Conservation (phyloP, 176 grass and related monocot species). For the Guadua angustifolia region DNA sequence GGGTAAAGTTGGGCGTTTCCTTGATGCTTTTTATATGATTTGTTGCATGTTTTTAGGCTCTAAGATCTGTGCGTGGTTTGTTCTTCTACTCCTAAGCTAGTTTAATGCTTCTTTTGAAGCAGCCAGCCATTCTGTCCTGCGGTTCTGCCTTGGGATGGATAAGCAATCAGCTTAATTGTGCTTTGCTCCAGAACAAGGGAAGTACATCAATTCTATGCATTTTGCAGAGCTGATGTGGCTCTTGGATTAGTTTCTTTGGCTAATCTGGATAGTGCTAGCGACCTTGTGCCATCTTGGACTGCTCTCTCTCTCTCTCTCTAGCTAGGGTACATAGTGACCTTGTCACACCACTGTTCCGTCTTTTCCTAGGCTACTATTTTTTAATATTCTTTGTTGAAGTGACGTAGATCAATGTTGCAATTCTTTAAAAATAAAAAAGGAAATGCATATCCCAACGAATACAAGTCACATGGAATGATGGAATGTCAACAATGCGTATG, state of each 20-base stretch:
- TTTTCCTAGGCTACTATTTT: slow-evolving; percentile 62
- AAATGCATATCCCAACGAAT: slow-evolving; percentile 53
- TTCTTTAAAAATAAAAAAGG: slow-evolving; percentile 35
- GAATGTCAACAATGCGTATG: slow-evolving; percentile 55
- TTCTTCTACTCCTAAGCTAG: slow-evolving; percentile 29
- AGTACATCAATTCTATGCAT: slow-evolving; percentile 40
- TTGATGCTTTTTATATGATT: slow-evolving; percentile 57
- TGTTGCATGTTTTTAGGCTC: slow-evolving; percentile 32
- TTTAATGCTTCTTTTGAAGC: slow-evolving; percentile 54
- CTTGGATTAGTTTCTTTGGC: slow-evolving; percentile 44
- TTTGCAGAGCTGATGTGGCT: slow-evolving; percentile 42
- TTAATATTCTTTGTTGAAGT: slow-evolving; percentile 63
- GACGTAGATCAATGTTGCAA: slow-evolving; percentile 54
- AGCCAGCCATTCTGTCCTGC: slow-evolving; percentile 25
- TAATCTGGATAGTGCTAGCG: slow-evolving; percentile 47
- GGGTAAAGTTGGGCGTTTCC: slow-evolving; percentile 39
- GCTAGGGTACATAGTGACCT: slow-evolving; percentile 54
- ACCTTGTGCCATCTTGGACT: slow-evolving; percentile 36
- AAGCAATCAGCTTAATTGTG: slow-evolving; percentile 46
- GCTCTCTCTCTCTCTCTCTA: not conserved
- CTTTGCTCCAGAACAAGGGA: slow-evolving; percentile 40
- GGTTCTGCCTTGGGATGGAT: slow-evolving; percentile 51
- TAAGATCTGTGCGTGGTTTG: not conserved
- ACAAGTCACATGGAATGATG: slow-evolving; percentile 68
- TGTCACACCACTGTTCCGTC: slow-evolving; percentile 63